Conservation (phyloP, 345 rosid species). For the Camelina neglecta region DNA sequence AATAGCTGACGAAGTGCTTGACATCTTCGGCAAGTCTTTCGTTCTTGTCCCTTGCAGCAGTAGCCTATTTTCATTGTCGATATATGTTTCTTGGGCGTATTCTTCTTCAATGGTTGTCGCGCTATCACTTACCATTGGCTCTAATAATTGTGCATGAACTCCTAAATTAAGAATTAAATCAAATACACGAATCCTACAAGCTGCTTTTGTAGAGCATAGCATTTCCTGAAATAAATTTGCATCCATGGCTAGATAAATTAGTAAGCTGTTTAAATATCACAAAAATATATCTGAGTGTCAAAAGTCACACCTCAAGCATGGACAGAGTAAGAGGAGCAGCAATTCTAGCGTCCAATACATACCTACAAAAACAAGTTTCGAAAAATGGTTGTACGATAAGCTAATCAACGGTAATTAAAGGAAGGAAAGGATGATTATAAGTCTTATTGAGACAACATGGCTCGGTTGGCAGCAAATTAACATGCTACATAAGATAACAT, state of each 20-base stretch:
- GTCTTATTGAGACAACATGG: conserved; percentile 27
- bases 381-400: conserved; percentile 24
- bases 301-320: conserved; percentile 84
- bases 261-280: conserved; percentile 38
- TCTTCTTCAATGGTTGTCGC: conserved; percentile 85
- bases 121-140: conserved; percentile 73
- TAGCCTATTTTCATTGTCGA: conserved; percentile 62
- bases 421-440: conserved; percentile 11
- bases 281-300: conserved; percentile 19
- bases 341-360: conserved; percentile 91
- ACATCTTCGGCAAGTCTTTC: conserved; percentile 56
- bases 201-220: conserved; percentile 80
- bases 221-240: conserved; percentile 69
- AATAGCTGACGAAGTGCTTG: conserved; percentile 67
- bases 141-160: conserved; percentile 94
- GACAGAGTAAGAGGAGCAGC: conserved; percentile 98
- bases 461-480: conserved; percentile 16
- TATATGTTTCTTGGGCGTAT: conserved; percentile 69
- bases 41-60: conserved; percentile 55
- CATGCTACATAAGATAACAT: conserved; percentile 27
- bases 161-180: conserved; percentile 97
- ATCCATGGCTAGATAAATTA: conserved; percentile 33
- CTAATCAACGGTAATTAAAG: conserved; percentile 25
- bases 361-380: conserved; percentile 60
- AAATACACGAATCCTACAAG: conserved; percentile 88